Conservation (phyloP, 176 grass and related monocot genomes). For the Poa pratensis region DNA sequence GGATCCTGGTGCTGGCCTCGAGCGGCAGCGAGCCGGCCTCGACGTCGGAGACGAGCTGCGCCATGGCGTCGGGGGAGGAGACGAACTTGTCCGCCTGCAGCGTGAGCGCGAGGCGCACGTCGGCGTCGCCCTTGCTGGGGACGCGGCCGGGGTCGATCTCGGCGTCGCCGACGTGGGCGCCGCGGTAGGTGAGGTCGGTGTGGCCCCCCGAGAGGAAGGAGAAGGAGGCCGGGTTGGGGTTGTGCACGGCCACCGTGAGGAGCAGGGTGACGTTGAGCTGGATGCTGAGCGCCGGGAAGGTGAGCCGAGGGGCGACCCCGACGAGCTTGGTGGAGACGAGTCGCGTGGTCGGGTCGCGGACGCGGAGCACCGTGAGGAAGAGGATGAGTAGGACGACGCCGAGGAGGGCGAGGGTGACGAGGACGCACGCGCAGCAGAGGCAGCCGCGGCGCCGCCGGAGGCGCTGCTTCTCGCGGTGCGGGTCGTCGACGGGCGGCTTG, state of each 20-base stretch:
- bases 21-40: conserved; percentile 40
- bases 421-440: conserved; percentile 41
- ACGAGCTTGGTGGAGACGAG: conserved; percentile 47
- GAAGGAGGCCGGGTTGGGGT: conserved; percentile 81
- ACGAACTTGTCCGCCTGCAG: conserved; percentile 56
- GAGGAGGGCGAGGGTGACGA: conserved; percentile 32
- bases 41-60: conserved; percentile 40
- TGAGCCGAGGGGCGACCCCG: conserved; percentile 50
- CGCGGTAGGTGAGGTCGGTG: conserved; percentile 54
- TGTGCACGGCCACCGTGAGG: conserved; percentile 53
- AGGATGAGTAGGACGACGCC: conserved; percentile 53
- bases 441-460: conserved; percentile 12
- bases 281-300: conserved; percentile 19
- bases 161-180: conserved; percentile 52
- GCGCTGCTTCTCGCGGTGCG: neutral
- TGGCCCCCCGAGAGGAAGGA: conserved; percentile 33
- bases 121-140: conserved; percentile 50
- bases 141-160: conserved; percentile 52
- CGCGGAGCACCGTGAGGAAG: conserved; percentile 57
- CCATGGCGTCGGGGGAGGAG: neutral
- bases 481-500: neutral
- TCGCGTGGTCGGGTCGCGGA: conserved; percentile 49
- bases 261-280: conserved; percentile 68
- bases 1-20: conserved; percentile 52
- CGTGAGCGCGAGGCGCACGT: conserved; percentile 43